Evolutionary conservation across 1,284 basidiomycete species (phyloP), one percentile per base, ranked within the genome.

Genomic region (Somion occarium): DNA sequence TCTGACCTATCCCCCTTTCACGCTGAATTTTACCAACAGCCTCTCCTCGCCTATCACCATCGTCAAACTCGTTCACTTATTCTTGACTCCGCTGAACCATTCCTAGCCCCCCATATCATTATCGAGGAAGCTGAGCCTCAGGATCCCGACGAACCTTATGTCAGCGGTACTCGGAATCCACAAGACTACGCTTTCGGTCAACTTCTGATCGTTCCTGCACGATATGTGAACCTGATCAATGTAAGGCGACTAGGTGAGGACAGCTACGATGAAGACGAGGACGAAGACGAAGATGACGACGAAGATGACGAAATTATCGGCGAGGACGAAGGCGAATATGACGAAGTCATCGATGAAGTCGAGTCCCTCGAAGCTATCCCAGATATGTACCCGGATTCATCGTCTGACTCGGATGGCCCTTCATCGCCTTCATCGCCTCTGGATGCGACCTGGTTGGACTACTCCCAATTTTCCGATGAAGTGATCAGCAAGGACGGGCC

Each of bases 61-160:
- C 62, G 55, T 34, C 60, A 55, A 19, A 58, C 57, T 5, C 68
- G 69, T 5, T 61, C 69, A 19, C 66, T 62, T 4, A 59, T 79
- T 51, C 59, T 78, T 25, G 72, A 76, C 51, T 80, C 79, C 15
- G 53, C 61, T 5, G 62, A 54, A 44, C 76, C 79, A 3, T 75
- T 68, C 57, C 59, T 60, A 27, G 67, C 66, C 2, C 79, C 79
- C 5, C 79, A 80, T 58, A 79, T 82, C 51, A 63, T 79, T 46
- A 74, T 80, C 46, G 70, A 64, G 48, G 66, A 69, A 19, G 64
- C 73, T 9, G 70, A 71, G 11, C 64, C 69, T 3, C 68, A 73
- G 45, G 61, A 70, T 46, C 69, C 66, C 2, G 69, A 68, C 66
- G 52, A 50, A 12, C 41, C 49, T 4, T 43, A 47, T 19, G 49